A percentile compares a stretch with the other conserved stretches of the same genome.
These are phyloP conservation scores for Pyrenochaeta sp. DNA, from an alignment of 2,329 filamentous ascomycete genomes.

Conservation along the genomic window DNA sequence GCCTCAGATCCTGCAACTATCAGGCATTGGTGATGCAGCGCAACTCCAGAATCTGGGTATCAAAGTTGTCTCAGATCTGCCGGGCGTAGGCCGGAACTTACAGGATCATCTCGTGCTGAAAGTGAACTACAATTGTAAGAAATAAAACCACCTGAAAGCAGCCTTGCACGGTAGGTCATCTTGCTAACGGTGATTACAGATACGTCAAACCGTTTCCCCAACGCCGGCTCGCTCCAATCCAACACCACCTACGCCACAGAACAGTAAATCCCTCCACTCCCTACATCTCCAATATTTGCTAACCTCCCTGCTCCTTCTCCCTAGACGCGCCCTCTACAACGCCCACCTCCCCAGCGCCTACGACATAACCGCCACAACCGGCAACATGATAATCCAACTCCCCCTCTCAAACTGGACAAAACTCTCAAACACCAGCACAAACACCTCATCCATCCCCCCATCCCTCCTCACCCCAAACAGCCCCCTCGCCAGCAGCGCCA, in stretches of 20 bases:
- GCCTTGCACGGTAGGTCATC: not conserved
- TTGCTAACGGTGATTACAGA: slow-evolving; percentile 2
- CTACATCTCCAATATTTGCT: no score
- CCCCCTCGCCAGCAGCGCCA: no score
- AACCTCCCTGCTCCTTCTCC: no score
- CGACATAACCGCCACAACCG: slow-evolving; percentile 32
- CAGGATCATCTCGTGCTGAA: slow-evolving; percentile 35
- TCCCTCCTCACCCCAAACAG: no score
- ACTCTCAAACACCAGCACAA: no score
- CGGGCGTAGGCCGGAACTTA: slow-evolving; percentile 39
- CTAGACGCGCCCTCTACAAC: slow-evolving; percentile 32
- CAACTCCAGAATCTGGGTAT: slow-evolving; percentile 24
- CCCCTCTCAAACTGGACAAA: slow-evolving; percentile 20
- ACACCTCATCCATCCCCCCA: slow-evolving; percentile 12
- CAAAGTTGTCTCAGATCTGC: slow-evolving; percentile 23
- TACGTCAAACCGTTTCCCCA: slow-evolving; percentile 24
- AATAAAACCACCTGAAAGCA: not conserved
- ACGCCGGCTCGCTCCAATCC: slow-evolving; percentile 23
- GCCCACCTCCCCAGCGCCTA: slow-evolving; percentile 34
- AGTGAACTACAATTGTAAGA: slow-evolving; percentile 32
- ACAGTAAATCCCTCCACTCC: slow-evolving; percentile 11
- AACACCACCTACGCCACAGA: slow-evolving; percentile 40
- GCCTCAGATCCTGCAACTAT: slow-evolving; percentile 69
- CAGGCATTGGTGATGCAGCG: slow-evolving; percentile 61
- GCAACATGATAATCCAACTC: slow-evolving; percentile 27